Conservation (phyloP, 257 asterid genomes). For the Ehretia macrophylla region DNA sequence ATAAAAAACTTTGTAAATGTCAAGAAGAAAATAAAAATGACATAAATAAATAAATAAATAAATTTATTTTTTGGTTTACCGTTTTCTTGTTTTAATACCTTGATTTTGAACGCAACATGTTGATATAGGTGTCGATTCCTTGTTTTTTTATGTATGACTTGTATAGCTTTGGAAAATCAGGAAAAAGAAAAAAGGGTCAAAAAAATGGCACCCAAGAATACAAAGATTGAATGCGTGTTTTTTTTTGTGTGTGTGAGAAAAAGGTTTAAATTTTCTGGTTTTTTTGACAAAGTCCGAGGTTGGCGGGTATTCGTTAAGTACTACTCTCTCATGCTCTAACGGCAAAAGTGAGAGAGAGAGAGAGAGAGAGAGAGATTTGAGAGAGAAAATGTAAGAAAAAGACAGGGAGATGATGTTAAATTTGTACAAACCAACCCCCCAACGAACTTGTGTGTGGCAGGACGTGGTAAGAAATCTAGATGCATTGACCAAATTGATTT, state of each 20-base stretch:
- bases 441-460: too few species aligned
- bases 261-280: slow-evolving; percentile 1
- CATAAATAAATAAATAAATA: slow-evolving; percentile 11
- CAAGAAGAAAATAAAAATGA: slow-evolving; percentile 10
- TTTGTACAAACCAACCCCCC: neutral
- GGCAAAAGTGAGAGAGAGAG: slow-evolving; percentile 17
- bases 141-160: slow-evolving; percentile 26
- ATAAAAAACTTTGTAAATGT: slow-evolving; percentile 17
- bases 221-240: slow-evolving; percentile 5
- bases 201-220: slow-evolving; percentile 2
- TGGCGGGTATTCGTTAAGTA: slow-evolving; percentile 42
- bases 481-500: neutral
- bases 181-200: slow-evolving; percentile 16
- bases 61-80: neutral
- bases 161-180: slow-evolving; percentile 43
- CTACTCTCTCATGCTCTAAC: slow-evolving; percentile 12
- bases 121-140: slow-evolving; percentile 25
- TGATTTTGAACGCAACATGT: slow-evolving; percentile 64
- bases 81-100: slow-evolving; percentile 51
- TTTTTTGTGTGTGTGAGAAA: slow-evolving; percentile 13
- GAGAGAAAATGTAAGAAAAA: neutral
- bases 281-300: slow-evolving; percentile 38
- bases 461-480: slow-evolving; percentile 6
- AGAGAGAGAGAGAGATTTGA: slow-evolving; percentile 11
- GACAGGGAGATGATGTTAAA: slow-evolving; percentile 5